Evolutionary conservation across 2,329 filamentous ascomycete species (phyloP), one percentile per base, ranked within the genome.

Genomic region (Paecilomyces sp.): DNA sequence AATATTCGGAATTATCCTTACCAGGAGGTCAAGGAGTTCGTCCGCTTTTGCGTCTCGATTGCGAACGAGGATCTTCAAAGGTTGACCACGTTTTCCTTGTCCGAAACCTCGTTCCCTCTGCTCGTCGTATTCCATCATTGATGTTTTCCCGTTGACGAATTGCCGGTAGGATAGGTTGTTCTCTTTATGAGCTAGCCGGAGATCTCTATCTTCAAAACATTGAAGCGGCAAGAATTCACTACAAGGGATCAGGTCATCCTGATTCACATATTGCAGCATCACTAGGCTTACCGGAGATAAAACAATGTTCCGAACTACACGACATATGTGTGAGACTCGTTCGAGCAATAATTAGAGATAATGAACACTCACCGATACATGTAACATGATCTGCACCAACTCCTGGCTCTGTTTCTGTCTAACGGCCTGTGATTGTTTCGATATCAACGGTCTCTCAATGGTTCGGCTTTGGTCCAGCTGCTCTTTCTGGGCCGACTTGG

Each of bases 361-460:
- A 25, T 28, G 34, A 50, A 54, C 36, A 73, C 77, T 70, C 62
- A 80, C 76, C 18, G 76, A 75, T 51, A 77, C 73, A 63, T 80
- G 79, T 9, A 82, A 65, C 64, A 80, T 73, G 3, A 78, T 80
- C 66, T 80, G 78, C 13, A 80, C 73, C 50, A 81, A 66, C 58
- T 79, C 77, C 47, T 76, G 68, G 60, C 79, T 81, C 62, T 81
- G 79, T 57, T 74, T 70, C 59, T 77, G 75, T 54, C 68, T 74
- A 12, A 73, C 61, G 2, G 60, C 61, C 30, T 66, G 59, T 12
- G 54, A 58, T 57, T 64, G 59, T 36, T 62, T 54, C 8, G 59
- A 30, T n/a, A 28, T 34, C 51, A 61, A 59, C 8, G 31, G 41
- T 8, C 2, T 22, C 25, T 47, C 58, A 57, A 13, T 63, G 33